phyloP scores from a whole-genome alignment of 306 rosid species.

The Castanopsis chinensis region DNA sequence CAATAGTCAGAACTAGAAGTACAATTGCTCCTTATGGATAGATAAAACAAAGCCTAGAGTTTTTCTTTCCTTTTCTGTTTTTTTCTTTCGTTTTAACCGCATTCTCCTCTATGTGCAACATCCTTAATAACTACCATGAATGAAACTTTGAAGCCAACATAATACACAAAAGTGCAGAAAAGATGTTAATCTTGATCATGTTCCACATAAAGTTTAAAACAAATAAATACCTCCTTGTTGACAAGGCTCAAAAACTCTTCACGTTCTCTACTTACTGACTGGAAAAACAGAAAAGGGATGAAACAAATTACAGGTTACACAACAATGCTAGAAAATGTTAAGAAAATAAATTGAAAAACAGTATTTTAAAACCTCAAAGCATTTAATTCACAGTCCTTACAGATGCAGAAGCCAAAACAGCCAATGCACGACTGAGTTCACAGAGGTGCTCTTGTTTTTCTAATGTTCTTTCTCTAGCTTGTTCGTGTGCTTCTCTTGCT shows the following conservation, averaged over 20 bases:
- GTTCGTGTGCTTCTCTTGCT: conserved; percentile 71
- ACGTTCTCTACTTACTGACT: conserved; percentile 95
- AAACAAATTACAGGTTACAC: background rate
- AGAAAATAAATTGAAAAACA: conserved; percentile 5
- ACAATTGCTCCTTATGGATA: background rate
- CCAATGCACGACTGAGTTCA: conserved; percentile 90
- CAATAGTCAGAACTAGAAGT: background rate
- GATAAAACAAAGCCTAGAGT: background rate
- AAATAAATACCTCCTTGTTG: conserved; percentile 75
- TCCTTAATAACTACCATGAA: background rate
- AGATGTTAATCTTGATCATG: background rate
- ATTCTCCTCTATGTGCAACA: background rate
- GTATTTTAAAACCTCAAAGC: conserved; percentile 9
- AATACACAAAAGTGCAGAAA: conserved; percentile 5
- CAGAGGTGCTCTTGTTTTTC: conserved; percentile 91
- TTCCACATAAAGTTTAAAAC: background rate
- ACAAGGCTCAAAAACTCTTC: conserved; percentile 93
- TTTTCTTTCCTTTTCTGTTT: background rate
- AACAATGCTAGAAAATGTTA: background rate
- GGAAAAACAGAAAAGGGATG: conserved; percentile 30
- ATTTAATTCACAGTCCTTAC: conserved; percentile 51
- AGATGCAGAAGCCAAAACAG: conserved; percentile 96
- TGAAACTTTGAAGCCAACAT: background rate
- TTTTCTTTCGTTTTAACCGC: background rate
- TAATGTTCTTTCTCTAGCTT: conserved; percentile 55